These are phyloP conservation scores for Alisma plantagoaquatica DNA, from an alignment of 106 monocot genomes.

Conservation along the genomic window DNA sequence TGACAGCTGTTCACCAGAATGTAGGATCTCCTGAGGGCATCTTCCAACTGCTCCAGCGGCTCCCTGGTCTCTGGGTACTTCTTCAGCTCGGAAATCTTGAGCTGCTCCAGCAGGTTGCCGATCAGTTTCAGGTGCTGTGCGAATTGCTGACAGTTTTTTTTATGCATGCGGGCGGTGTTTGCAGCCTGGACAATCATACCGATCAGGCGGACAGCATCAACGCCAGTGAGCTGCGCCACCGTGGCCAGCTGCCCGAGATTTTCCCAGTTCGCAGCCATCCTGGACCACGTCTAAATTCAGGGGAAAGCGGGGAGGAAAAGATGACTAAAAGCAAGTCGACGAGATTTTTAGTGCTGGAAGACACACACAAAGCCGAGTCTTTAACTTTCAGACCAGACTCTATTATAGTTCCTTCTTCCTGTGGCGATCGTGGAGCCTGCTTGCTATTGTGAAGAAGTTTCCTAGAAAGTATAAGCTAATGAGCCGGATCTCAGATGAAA, in stretches of 20 bases:
- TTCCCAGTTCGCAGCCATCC: too few species aligned
- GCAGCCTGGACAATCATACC: constrained; percentile 48
- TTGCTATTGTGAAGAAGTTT: too few species aligned
- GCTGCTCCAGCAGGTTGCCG: constrained; percentile 55
- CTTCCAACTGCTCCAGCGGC: constrained; percentile 68
- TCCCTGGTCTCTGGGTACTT: constrained; percentile 59
- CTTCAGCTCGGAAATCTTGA: constrained; percentile 64
- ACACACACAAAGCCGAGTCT: too few species aligned
- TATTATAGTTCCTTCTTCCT: too few species aligned
- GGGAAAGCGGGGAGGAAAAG: too few species aligned
- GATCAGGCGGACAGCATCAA: constrained; percentile 49
- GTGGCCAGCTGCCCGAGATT: constrained; percentile 43
- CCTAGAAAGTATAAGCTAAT: too few species aligned
- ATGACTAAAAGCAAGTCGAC: too few species aligned
- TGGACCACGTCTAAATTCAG: too few species aligned
- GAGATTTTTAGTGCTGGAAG: too few species aligned
- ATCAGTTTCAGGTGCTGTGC: constrained; percentile 65
- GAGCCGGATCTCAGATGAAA: too few species aligned
- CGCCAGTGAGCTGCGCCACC: constrained; percentile 48
- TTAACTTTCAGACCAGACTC: too few species aligned
- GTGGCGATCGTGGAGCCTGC: too few species aligned
- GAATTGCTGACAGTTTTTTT: constrained; percentile 52
- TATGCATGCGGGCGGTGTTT: constrained; percentile 60
- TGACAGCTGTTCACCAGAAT: constrained; percentile 58
- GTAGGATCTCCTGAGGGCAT: constrained; percentile 47